phyloP scores from a whole-genome alignment of 139 green algal genomes.

The Chlorella sorokiniana region DNA sequence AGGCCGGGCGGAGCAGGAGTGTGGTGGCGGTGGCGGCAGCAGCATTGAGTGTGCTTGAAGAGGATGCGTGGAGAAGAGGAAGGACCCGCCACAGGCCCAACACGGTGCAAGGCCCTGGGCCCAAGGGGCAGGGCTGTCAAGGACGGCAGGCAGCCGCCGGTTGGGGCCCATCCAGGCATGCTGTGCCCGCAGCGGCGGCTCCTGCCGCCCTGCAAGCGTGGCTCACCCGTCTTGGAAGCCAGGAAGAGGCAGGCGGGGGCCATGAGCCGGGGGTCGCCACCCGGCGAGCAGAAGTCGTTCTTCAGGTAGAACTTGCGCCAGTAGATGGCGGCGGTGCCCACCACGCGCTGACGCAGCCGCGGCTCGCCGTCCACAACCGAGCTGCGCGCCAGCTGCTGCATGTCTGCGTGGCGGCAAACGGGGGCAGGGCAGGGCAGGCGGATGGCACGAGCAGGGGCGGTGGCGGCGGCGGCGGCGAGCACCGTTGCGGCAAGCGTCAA shows the following conservation, averaged over 20 bases:
- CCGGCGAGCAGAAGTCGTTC: slow-evolving; percentile 50
- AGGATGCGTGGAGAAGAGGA: too few relatives aligned
- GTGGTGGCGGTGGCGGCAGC: too few relatives aligned
- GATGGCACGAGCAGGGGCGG: background rate
- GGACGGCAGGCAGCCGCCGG: too few relatives aligned
- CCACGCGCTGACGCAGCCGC: slow-evolving; percentile 48
- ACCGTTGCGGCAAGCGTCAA: too few relatives aligned
- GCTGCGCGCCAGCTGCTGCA: slow-evolving; percentile 26
- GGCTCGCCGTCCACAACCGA: background rate
- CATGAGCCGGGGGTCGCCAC: slow-evolving; percentile 70
- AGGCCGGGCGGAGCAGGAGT: background rate
- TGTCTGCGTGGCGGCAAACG: slow-evolving; percentile 25
- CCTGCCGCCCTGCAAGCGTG: too few relatives aligned
- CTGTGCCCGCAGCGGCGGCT: too few relatives aligned
- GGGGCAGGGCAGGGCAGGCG: background rate
- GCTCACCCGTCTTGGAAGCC: slow-evolving; percentile 63
- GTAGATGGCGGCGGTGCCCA: slow-evolving; percentile 65
- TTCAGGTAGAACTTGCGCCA: slow-evolving; percentile 67
- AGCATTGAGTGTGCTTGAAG: too few relatives aligned
- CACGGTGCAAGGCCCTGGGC: too few relatives aligned
- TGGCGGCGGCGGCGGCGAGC: too few relatives aligned
- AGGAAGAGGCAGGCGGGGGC: slow-evolving; percentile 78
- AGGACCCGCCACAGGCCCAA: too few relatives aligned
- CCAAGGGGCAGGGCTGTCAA: too few relatives aligned
- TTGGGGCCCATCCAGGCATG: too few relatives aligned